Evolutionary conservation across 495 filamentous ascomycete genomes (phyloP).

Genomic region (Podospora fimiseda): DNA sequence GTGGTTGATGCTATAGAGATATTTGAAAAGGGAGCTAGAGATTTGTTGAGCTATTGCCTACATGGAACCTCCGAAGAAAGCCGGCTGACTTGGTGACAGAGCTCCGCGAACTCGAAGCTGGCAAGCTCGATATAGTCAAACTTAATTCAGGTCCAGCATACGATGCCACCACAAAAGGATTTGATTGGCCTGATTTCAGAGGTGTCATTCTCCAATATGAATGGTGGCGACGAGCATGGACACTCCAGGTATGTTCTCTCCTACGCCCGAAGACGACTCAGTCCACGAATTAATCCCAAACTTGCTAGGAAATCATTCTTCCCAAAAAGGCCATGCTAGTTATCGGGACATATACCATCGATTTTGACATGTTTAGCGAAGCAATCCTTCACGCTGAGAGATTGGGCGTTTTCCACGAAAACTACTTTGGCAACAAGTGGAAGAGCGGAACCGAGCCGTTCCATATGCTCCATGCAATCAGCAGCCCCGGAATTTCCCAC

Average conservation of each 20-base stretch:
- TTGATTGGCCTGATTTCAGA: not conserved
- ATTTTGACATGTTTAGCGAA: constrained; percentile 3
- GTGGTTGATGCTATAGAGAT: not conserved
- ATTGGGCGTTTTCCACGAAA: not conserved
- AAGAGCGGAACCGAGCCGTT: not conserved
- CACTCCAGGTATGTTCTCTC: too few species aligned
- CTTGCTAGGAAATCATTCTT: constrained; percentile 12
- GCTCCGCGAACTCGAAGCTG: too few species aligned
- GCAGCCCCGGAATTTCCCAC: too few species aligned
- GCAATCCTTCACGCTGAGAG: constrained; percentile 4
- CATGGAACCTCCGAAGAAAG: too few species aligned
- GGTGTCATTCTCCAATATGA: not conserved
- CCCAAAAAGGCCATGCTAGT: constrained; percentile 3
- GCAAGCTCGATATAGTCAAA: too few species aligned
- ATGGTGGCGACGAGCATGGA: constrained; percentile 17
- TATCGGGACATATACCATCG: not conserved
- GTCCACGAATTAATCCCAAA: too few species aligned
- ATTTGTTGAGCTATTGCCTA: too few species aligned
- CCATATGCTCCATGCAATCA: too few species aligned
- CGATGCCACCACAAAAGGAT: too few species aligned
- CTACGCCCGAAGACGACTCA: too few species aligned
- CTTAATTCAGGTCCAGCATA: too few species aligned
- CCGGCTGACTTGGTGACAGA: too few species aligned
- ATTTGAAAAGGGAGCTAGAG: constrained; percentile 1
- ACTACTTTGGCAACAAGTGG: not conserved